phyloP scores from a whole-genome alignment of 1,139 yeast species.

The Diutina mesorugosa region DNA sequence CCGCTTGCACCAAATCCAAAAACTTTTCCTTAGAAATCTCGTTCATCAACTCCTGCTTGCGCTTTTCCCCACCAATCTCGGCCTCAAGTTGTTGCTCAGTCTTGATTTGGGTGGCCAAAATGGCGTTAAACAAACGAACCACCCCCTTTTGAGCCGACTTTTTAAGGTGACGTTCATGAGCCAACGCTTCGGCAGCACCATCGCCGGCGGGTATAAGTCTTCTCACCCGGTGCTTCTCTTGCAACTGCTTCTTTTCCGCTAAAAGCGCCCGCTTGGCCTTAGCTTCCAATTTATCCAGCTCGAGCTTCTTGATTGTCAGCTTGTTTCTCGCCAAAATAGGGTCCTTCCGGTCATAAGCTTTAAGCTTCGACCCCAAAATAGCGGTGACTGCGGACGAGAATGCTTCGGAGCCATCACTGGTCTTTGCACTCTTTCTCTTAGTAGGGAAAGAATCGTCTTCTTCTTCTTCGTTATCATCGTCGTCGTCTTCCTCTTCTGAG shows the following conservation, averaged over 20 bases:
- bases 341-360: slow-evolving; percentile 77
- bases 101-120: slow-evolving; percentile 66
- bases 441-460: slow-evolving; percentile 27
- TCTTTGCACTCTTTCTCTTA: slow-evolving; percentile 40
- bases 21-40: slow-evolving; percentile 86
- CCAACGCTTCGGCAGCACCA: slow-evolving; percentile 45
- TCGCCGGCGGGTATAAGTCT: slow-evolving; percentile 53
- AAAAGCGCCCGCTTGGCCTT: slow-evolving; percentile 66
- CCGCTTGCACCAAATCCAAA: slow-evolving; percentile 77
- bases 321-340: slow-evolving; percentile 82
- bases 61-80: slow-evolving; percentile 23
- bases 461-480: slow-evolving; percentile 9
- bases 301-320: slow-evolving; percentile 56
- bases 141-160: slow-evolving; percentile 93
- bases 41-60: slow-evolving; percentile 51
- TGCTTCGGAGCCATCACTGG: slow-evolving; percentile 56
- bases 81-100: slow-evolving; percentile 31
- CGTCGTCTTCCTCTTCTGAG: slow-evolving; percentile 12
- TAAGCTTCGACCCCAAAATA: slow-evolving; percentile 71
- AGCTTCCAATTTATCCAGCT: slow-evolving; percentile 68
- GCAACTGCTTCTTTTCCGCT: slow-evolving; percentile 56
- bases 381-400: slow-evolving; percentile 80
- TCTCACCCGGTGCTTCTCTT: slow-evolving; percentile 57
- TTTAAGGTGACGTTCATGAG: slow-evolving; percentile 58
- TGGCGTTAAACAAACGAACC: slow-evolving; percentile 81